These are phyloP conservation scores for Basidiobolus meristosporus DNA, from an alignment of 371 early-diverging fungal species.

Conservation along the genomic window DNA sequence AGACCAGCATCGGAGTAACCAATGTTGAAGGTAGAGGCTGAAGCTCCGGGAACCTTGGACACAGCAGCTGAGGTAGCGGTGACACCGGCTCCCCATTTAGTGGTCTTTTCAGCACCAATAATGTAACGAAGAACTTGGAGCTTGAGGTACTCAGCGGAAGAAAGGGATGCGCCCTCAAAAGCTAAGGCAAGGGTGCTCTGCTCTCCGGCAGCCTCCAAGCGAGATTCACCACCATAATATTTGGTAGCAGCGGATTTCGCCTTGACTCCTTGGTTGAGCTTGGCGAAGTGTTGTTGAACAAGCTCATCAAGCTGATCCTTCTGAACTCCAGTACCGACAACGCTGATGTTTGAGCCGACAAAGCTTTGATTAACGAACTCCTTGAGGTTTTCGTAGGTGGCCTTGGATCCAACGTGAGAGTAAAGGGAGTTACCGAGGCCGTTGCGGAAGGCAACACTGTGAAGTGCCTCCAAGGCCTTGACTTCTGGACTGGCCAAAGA, in stretches of 20 bases:
- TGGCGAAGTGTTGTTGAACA: slow-evolving; percentile 10
- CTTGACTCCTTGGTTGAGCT: slow-evolving; percentile 20
- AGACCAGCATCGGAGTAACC: slow-evolving; percentile 88
- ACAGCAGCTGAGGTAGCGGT: slow-evolving; percentile 47
- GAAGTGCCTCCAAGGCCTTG: slow-evolving; percentile 57
- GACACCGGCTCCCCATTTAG: slow-evolving; percentile 51
- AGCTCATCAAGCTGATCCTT: slow-evolving; percentile 33
- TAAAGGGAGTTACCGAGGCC: slow-evolving; percentile 92
- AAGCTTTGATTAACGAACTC: slow-evolving; percentile 52
- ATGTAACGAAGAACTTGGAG: slow-evolving; percentile 59
- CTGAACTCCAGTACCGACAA: slow-evolving; percentile 74
- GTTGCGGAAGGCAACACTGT: slow-evolving; percentile 78
- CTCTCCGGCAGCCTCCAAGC: slow-evolving; percentile 23
- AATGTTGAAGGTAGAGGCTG: slow-evolving; percentile 59
- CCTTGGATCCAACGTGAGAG: slow-evolving; percentile 36
- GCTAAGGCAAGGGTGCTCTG: slow-evolving; percentile 32
- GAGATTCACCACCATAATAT: slow-evolving; percentile 73
- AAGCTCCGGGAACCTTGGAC: slow-evolving; percentile 29
- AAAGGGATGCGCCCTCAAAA: slow-evolving; percentile 62
- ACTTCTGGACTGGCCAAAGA: slow-evolving; percentile 47
- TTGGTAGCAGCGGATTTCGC: slow-evolving; percentile 18
- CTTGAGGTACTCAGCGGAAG: slow-evolving; percentile 39
- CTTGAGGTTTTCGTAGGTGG: slow-evolving; percentile 37
- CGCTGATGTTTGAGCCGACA: slow-evolving; percentile 33
- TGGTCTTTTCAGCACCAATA: slow-evolving; percentile 54